A percentile compares a stretch with the other conserved stretches of the same genome.
These are phyloP conservation scores for Colletotrichum ledebouriae DNA, from an alignment of 2,329 filamentous ascomycete species.

Conservation along the genomic window DNA sequence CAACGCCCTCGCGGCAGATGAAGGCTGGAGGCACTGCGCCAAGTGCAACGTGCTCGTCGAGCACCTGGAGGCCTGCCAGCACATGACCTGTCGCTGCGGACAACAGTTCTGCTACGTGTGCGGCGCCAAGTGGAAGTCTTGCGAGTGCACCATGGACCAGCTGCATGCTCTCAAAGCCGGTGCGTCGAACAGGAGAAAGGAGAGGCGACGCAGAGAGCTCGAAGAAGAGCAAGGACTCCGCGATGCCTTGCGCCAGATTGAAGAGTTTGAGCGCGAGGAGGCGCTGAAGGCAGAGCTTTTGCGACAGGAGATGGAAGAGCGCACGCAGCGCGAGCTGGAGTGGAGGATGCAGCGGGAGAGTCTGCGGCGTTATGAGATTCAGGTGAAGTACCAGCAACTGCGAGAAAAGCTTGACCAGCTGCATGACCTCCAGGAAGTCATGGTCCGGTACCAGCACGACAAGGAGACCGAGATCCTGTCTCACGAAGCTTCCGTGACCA, in stretches of 20 bases:
- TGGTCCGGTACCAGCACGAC: constrained; percentile 55
- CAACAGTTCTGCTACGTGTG: constrained; percentile 90
- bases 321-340: constrained; percentile 53
- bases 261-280: constrained; percentile 62
- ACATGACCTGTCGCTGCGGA: constrained; percentile 88
- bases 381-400: constrained; percentile 55
- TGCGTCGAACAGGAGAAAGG: constrained; percentile 52
- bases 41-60: constrained; percentile 80
- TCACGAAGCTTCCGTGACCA: constrained; percentile 44
- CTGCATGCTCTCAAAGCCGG: constrained; percentile 56
- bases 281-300: constrained; percentile 56
- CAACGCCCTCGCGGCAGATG: constrained; percentile 73
- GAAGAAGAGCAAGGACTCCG: constrained; percentile 52
- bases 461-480: constrained; percentile 50
- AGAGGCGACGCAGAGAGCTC: constrained; percentile 51
- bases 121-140: constrained; percentile 78
- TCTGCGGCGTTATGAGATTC: constrained; percentile 55
- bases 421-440: constrained; percentile 57
- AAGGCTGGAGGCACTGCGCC: constrained; percentile 82
- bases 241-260: constrained; percentile 57
- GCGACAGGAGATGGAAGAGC: constrained; percentile 56
- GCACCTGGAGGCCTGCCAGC: constrained; percentile 83
- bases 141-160: constrained; percentile 69
- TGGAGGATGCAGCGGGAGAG: constrained; percentile 57
- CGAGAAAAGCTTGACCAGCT: constrained; percentile 54